phyloP scores from a whole-genome alignment of 2,329 filamentous ascomycete species.

The Ophiosphaerella herpotricha region DNA sequence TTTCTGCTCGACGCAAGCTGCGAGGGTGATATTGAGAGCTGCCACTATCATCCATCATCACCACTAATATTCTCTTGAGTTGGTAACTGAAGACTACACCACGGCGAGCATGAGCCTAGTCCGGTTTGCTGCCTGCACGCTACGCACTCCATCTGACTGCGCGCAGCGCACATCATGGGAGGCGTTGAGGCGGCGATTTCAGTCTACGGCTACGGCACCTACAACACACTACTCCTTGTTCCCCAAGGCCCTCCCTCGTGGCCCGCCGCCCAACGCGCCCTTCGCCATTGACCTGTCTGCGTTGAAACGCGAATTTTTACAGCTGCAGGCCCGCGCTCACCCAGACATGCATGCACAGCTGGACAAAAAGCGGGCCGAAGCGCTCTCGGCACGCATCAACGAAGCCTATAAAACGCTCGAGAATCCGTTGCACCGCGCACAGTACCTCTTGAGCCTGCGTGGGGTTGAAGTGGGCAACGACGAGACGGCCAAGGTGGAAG shows the following conservation, averaged over 20 bases:
- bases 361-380: constrained; percentile 69
- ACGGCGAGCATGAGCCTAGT: too few species aligned
- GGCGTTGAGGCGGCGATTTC: too few species aligned
- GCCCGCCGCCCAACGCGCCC: constrained; percentile 75
- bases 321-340: constrained; percentile 76
- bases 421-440: constrained; percentile 79
- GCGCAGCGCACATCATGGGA: too few species aligned
- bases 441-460: constrained; percentile 76
- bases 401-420: constrained; percentile 86
- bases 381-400: constrained; percentile 82
- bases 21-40: too few species aligned
- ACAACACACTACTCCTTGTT: constrained; percentile 86
- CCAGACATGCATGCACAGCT: constrained; percentile 66
- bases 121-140: too few species aligned
- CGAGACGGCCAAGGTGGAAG: constrained; percentile 72
- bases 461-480: constrained; percentile 81
- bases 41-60: too few species aligned
- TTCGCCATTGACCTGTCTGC: constrained; percentile 74
- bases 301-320: constrained; percentile 83
- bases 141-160: too few species aligned
- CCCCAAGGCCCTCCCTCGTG: constrained; percentile 73
- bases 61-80: too few species aligned
- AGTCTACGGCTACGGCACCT: background rate
- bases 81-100: too few species aligned
- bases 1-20: too few species aligned